phyloP scores from a whole-genome alignment of 2,329 filamentous ascomycete genomes.

The Elsinoe ampelina region DNA sequence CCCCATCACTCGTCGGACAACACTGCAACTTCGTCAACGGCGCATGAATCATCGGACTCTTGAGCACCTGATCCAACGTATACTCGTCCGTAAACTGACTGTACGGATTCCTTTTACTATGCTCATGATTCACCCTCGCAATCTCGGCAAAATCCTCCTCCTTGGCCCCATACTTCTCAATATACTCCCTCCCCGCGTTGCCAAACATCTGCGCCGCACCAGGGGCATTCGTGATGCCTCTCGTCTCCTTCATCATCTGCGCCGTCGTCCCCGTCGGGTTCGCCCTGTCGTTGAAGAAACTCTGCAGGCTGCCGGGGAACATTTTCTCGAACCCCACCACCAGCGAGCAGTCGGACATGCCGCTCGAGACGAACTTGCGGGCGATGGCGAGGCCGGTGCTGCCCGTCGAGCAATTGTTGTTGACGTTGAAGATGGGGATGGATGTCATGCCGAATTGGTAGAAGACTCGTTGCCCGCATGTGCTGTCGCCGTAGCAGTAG shows the following conservation, averaged over 20 bases:
- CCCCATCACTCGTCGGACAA: conserved; percentile 91
- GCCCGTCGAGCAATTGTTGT: conserved; percentile 98
- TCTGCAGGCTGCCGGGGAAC: conserved; percentile 79
- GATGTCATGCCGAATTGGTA: conserved; percentile 98
- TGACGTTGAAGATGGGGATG: conserved; percentile 95
- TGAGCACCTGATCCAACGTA: conserved; percentile 70
- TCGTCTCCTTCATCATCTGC: conserved; percentile 73
- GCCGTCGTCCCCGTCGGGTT: conserved; percentile 65
- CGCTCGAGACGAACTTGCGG: conserved; percentile 66
- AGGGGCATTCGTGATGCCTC: conserved; percentile 72
- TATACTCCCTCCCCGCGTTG: conserved; percentile 88
- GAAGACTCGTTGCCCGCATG: conserved; percentile 91
- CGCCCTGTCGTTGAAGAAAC: conserved; percentile 73
- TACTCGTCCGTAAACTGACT: conserved; percentile 96
- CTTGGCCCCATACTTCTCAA: conserved; percentile 86
- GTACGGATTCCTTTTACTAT: conserved; percentile 89
- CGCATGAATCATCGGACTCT: conserved; percentile 67
- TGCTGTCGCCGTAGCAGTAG: conserved; percentile 95
- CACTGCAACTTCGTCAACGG: conserved; percentile 97
- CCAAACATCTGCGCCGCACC: conserved; percentile 90
- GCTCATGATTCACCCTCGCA: conserved; percentile 81
- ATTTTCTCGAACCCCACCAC: conserved; percentile 98
- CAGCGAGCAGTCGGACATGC: conserved; percentile 76
- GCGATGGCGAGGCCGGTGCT: conserved; percentile 82
- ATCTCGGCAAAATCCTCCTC: conserved; percentile 89